Conservation (phyloP, 495 filamentous ascomycete species). For the Lophiostoma macrostomum region DNA sequence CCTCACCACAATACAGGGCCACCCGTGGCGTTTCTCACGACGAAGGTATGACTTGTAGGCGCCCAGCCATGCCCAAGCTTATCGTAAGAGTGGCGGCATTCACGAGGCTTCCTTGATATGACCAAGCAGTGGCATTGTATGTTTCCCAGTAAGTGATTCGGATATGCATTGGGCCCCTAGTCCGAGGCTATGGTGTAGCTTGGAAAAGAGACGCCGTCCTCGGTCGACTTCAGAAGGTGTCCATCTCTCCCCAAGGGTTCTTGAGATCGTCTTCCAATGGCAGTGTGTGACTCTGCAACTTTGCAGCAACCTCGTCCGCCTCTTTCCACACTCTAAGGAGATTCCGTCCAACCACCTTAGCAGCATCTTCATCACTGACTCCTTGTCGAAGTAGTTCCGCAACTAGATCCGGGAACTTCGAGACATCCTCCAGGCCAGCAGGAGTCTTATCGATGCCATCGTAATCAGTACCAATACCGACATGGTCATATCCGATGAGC, state of each 20-base stretch:
- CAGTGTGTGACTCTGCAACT: slow-evolving; percentile 33
- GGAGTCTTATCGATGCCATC: slow-evolving; percentile 60
- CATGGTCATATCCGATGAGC: slow-evolving; percentile 68
- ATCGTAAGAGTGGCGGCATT: too few species aligned
- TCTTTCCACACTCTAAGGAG: slow-evolving; percentile 46
- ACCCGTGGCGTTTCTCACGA: too few species aligned
- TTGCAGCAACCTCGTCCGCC: slow-evolving; percentile 41
- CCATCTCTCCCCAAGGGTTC: slow-evolving; percentile 9
- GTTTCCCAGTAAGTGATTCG: too few species aligned
- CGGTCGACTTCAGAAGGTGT: background rate
- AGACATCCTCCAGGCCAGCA: slow-evolving; percentile 70
- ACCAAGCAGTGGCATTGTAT: too few species aligned
- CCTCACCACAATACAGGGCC: too few species aligned
- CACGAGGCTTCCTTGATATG: too few species aligned
- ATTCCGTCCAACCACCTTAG: slow-evolving; percentile 43
- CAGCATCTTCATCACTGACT: slow-evolving; percentile 41
- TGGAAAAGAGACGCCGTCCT: too few species aligned
- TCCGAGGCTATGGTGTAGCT: too few species aligned
- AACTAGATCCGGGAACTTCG: slow-evolving; percentile 77
- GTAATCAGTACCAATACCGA: slow-evolving; percentile 72
- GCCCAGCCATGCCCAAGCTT: too few species aligned
- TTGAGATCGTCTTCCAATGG: slow-evolving; percentile 41
- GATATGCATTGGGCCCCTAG: too few species aligned
- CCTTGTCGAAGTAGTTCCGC: slow-evolving; percentile 53
- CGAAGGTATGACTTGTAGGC: too few species aligned